phyloP scores from a whole-genome alignment of 1,139 yeast genomes.

The Diutina scorzettiae region DNA sequence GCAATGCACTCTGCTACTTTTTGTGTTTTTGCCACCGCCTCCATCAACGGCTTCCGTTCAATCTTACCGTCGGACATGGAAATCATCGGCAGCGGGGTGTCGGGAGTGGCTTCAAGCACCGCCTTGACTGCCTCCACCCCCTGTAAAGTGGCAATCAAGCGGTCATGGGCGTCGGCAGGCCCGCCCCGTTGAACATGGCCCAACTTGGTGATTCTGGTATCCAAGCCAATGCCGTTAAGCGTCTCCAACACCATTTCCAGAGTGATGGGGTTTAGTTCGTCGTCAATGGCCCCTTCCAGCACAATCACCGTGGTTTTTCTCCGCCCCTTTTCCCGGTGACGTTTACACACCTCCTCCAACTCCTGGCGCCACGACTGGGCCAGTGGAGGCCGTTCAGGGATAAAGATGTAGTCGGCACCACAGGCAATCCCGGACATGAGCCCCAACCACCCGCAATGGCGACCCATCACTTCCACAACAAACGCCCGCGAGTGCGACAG shows the following conservation, averaged over 20 bases:
- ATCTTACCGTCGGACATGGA: conserved; percentile 82
- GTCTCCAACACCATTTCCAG: conserved; percentile 71
- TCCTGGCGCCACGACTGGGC: conserved; percentile 64
- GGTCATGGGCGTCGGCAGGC: conserved; percentile 87
- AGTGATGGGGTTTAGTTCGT: conserved; percentile 69
- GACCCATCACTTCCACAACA: conserved; percentile 97
- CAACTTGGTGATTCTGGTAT: conserved; percentile 86
- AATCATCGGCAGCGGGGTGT: conserved; percentile 91
- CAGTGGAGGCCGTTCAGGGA: conserved; percentile 82
- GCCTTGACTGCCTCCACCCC: conserved; percentile 98
- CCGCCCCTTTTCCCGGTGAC: conserved; percentile 80
- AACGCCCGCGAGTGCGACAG: conserved; percentile 95
- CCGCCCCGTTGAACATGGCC: conserved; percentile 99
- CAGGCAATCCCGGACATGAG: conserved; percentile 93
- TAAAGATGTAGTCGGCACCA: conserved; percentile 86
- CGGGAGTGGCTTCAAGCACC: conserved; percentile 77
- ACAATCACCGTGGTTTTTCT: conserved; percentile 92
- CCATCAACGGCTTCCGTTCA: conserved; percentile 71
- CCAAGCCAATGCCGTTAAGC: conserved; percentile 71
- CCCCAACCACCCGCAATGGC: conserved; percentile 98
- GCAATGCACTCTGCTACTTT: conserved; percentile 80
- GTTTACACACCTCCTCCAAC: conserved; percentile 53
- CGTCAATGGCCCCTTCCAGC: conserved; percentile 94
- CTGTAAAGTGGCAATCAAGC: conserved; percentile 84
- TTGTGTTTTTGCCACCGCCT: conserved; percentile 78